Percentiles rank a stretch among this genome's conserved stretches.
These are phyloP conservation scores for Cercospora berteroae DNA, from an alignment of 2,329 filamentous ascomycete species.

Conservation along the genomic window DNA sequence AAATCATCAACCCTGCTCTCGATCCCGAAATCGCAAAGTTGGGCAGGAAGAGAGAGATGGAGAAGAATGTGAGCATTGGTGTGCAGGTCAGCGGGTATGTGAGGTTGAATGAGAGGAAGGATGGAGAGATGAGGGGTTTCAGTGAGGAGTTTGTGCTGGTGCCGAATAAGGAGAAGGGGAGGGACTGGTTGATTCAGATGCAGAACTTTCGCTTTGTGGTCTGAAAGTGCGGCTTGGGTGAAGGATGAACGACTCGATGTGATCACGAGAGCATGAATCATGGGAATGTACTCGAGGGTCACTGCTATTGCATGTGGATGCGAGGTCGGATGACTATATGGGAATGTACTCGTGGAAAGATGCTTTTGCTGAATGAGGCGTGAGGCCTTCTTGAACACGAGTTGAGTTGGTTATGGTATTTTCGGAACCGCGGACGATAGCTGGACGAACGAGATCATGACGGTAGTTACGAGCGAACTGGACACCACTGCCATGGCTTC, in stretches of 20 bases:
- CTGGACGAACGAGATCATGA: not conserved
- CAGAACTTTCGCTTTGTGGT: constrained; percentile 47
- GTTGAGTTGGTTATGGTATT: not conserved
- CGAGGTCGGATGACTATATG: not conserved
- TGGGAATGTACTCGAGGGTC: not conserved
- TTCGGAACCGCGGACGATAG: not conserved
- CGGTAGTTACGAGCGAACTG: not conserved
- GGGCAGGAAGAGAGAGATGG: constrained; percentile 37
- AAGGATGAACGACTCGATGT: not conserved
- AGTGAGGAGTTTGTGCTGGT: constrained; percentile 79
- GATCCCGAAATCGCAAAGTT: constrained; percentile 27
- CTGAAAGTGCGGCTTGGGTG: constrained; percentile 25
- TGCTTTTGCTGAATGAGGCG: not conserved
- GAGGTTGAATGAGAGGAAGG: constrained; percentile 59
- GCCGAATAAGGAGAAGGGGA: constrained; percentile 50
- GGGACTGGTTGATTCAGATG: constrained; percentile 43
- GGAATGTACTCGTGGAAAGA: not conserved
- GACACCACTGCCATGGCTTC: not conserved
- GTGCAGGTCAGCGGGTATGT: constrained; percentile 74
- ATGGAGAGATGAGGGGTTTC: constrained; percentile 67
- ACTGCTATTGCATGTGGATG: not conserved
- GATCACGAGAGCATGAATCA: not conserved
- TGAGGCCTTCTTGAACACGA: not conserved
- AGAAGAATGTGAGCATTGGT: constrained; percentile 66
- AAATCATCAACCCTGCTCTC: constrained; percentile 66